A percentile compares a stretch with the other conserved stretches of the same genome.
Conservation (phyloP, 768 basidiomycete species). For the Tylopilus cervinicoccineus region DNA sequence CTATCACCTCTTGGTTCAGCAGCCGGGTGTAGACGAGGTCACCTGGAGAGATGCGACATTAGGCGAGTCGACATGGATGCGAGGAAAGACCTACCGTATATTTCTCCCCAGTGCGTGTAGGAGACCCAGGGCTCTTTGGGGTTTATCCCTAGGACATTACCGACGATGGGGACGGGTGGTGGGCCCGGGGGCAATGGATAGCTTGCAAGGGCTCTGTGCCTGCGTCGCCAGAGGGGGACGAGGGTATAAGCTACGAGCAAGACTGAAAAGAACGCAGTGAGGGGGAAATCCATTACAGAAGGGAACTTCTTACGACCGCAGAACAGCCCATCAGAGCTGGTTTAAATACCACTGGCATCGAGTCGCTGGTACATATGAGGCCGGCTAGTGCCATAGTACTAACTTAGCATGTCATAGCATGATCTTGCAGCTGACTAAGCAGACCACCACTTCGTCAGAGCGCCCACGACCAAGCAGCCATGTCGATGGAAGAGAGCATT, state of each 20-base stretch:
- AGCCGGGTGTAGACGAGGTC: conserved; percentile 36
- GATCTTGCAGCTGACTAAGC: conserved; percentile 13
- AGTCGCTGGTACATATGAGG: background rate
- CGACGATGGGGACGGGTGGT: conserved; percentile 36
- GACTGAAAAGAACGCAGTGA: conserved; percentile 9
- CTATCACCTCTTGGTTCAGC: conserved; percentile 34
- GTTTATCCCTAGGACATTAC: conserved; percentile 28
- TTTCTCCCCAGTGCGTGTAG: conserved; percentile 30
- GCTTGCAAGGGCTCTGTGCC: background rate
- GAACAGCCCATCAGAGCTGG: background rate
- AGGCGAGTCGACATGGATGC: conserved; percentile 9
- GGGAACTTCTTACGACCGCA: background rate
- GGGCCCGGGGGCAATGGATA: conserved; percentile 49
- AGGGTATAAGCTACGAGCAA: conserved; percentile 4
- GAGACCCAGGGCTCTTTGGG: conserved; percentile 28
- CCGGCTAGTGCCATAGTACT: no score
- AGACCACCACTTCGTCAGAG: background rate
- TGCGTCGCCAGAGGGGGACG: conserved; percentile 1
- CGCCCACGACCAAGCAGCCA: conserved; percentile 18
- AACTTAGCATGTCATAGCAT: background rate
- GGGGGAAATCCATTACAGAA: conserved; percentile 9
- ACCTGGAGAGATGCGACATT: conserved; percentile 17
- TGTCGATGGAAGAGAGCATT: conserved; percentile 83
- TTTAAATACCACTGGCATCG: background rate
- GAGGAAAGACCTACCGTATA: conserved; percentile 22